Conservation (phyloP, 2,329 filamentous ascomycete genomes). For the Alternaria alternata region DNA sequence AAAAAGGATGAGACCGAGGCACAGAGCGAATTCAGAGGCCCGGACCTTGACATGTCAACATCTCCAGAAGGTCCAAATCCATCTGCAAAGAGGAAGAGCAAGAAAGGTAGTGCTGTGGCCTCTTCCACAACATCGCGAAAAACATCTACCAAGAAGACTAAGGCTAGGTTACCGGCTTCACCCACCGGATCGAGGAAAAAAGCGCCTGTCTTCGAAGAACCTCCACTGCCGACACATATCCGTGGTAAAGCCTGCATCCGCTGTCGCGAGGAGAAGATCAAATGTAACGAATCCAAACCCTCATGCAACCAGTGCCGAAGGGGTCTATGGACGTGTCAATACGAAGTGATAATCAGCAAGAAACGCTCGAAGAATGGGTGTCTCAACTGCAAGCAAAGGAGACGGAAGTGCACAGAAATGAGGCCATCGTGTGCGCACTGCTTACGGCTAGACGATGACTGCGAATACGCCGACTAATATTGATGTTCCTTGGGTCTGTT, state of each 20-base stretch:
- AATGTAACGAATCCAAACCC: conserved; percentile 41
- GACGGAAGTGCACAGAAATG: conserved; percentile 45
- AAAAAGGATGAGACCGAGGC: conserved; percentile 27
- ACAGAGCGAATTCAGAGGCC: conserved; percentile 19
- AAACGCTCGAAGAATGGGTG: conserved; percentile 44
- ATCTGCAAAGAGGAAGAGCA: conserved; percentile 31
- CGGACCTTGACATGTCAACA: conserved; percentile 32
- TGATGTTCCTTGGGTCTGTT: conserved; percentile 12
- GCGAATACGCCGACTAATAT: conserved; percentile 33
- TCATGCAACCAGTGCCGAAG: conserved; percentile 42
- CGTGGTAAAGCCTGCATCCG: conserved; percentile 30
- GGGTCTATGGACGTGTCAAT: conserved; percentile 43
- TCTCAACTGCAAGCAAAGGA: conserved; percentile 39
- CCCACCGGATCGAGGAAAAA: conserved; percentile 26
- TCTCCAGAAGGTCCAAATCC: conserved; percentile 28
- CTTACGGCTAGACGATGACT: conserved; percentile 39
- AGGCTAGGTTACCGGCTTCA: conserved; percentile 24
- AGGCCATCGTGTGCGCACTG: conserved; percentile 41
- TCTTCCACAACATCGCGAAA: conserved; percentile 14
- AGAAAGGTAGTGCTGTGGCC: conserved; percentile 19
- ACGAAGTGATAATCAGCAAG: conserved; percentile 21
- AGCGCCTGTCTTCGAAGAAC: conserved; percentile 8
- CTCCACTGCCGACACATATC: conserved; percentile 15
- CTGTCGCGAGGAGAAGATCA: conserved; percentile 41
- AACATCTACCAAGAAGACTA: conserved; percentile 25